Evolutionary conservation across 306 rosid genomes (phyloP), one percentile per base, ranked within the genome.

Genomic region (Mimosa pudica): DNA sequence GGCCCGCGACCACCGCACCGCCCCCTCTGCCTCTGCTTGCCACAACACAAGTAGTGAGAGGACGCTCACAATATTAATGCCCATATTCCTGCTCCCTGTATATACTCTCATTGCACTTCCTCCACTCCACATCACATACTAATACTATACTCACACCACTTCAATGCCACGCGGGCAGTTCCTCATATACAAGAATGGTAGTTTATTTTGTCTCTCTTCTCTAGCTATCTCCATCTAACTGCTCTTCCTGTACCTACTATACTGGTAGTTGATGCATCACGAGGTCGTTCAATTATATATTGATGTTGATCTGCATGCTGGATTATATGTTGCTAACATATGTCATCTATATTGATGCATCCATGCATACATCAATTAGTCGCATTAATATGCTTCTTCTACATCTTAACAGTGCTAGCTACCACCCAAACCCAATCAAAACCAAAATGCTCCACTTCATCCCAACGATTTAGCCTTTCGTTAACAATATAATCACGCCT

Each of bases 111-210:
- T 2, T 38, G 30, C 30, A 24, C 30, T 24, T 24, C 30, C 30
- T 24, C 30, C 30, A 24, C 30, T 24, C 30, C 30, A 24, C 30
- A 24, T 24, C 30, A 24, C 30, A 24, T 24, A 24, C 30, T 24
- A 24, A 24, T 24, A 24, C 30, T 5, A 5, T 38, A 38, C 42
- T 38, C 4, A 38, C 42, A 38, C 42, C 42, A 38, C 42, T 38
- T 38, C 42, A 8, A 38, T n/a, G 11, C 68, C 61, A 70, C 41
- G 54, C 83, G 8, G 45, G 38, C 52, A 75, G 8, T 24, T 24
- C 75, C 24, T 51, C 55, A 69, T 24, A 24, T 38, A 38, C 4
- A 2, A 81, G 80, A 86, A 78, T 78, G 84, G 82, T 84, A 71
- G 89, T 24, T 24, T 1, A 24, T 54, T 73, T 32, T 8, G 14